Percentiles rank a stretch among this genome's conserved stretches.
Conservation (phyloP, 2,329 filamentous ascomycete genomes). For the Ophiosphaerella herpotricha region DNA sequence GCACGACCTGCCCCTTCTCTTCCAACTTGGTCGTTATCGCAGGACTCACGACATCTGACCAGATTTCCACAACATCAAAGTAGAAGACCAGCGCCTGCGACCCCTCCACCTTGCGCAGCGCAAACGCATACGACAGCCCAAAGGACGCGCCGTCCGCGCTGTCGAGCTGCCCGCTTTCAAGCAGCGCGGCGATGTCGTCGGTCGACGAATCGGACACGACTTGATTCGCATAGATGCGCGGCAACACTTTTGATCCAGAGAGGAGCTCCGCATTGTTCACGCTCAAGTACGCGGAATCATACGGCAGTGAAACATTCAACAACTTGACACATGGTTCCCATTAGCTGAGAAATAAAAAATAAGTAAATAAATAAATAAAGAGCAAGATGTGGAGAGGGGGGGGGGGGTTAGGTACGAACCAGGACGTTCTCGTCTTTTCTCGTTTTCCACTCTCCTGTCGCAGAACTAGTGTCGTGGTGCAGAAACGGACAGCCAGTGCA, state of each 20-base stretch:
- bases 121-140: conserved; percentile 37
- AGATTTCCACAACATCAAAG: conserved; percentile 35
- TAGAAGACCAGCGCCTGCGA: conserved; percentile 30
- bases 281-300: conserved; percentile 24
- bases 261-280: conserved; percentile 34
- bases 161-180: conserved; percentile 29
- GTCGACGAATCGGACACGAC: conserved; percentile 27
- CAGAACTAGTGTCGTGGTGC: conserved; percentile 35
- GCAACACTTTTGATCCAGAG: conserved; percentile 19
- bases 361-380: background rate
- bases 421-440: conserved; percentile 35
- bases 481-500: conserved; percentile 38
- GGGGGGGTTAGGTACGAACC: background rate
- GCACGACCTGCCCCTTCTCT: conserved; percentile 27
- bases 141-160: conserved; percentile 27
- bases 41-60: conserved; percentile 17
- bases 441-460: conserved; percentile 28
- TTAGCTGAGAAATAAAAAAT: no score
- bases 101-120: conserved; percentile 21
- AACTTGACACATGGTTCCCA: conserved; percentile 16
- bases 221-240: conserved; percentile 36
- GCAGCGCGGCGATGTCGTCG: conserved; percentile 16
- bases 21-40: conserved; percentile 20
- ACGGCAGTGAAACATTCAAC: conserved; percentile 38
- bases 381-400: background rate